Base-by-base conservation (phyloP, 352 stramenopile species). In the Phytophthora colocasiae region DNA sequence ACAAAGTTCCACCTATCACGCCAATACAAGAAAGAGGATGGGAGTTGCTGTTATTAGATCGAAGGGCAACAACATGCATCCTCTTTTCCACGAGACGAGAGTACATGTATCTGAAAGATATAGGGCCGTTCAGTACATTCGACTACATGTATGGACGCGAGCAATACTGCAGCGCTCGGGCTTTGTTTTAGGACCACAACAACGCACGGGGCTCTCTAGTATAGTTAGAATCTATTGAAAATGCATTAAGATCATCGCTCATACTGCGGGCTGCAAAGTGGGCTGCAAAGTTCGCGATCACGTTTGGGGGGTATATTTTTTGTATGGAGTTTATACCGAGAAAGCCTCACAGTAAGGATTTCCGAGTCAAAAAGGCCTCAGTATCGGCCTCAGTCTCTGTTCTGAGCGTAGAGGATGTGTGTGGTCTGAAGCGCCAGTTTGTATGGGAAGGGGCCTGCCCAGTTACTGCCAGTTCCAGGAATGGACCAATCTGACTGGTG, bases 291-390 rank as follows among this genome's bases (percentile, higher is more conserved):
- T 43, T 43, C 38, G 38, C 14, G 38, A 43, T n/a, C 38, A 43
- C 38, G 19, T 43, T 43, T 43, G 0, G n/a, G 38, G 5, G 38
- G 38, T 43, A 15, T 10, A 36, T 43, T 43, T 43, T 40, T 43
- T 43, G 38, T 43, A 43, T 43, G 14, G 38, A 43, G 1, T 43
- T 43, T 43, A 19, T 43, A 43, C 38, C 11, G 38, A n/a, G 38
- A 43, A 43, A 43, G 38, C 38, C 38, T 43, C 38, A 43, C 38
- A 22, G 38, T 43, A 43, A 43, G 38, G 38, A 43, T 43, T 43
- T 43, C 38, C 38, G 38, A 43, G 38, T 58, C 57, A 65, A 65
- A 63, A 63, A 36, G 55, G 55, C 55, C 54, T 62, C 54, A 53
- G 41, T 62, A 51, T 55, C 43, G 38, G 38, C 38, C 38, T 43